Evolutionary conservation across 2,329 filamentous ascomycete species (phyloP).

Genomic region (Cadophora luteo-olivacea): DNA sequence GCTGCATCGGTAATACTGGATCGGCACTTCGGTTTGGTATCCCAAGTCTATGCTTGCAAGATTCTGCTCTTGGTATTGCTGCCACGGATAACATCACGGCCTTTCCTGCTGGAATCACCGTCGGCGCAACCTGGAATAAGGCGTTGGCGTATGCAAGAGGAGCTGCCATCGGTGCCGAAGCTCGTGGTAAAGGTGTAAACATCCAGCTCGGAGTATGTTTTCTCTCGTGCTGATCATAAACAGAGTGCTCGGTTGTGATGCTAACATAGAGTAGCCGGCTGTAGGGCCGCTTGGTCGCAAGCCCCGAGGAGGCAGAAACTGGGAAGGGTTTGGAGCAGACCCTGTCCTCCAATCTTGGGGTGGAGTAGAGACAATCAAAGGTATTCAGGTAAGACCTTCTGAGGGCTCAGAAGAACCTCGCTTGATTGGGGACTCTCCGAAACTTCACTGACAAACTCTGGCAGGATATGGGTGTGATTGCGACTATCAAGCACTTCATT

Average conservation of each 20-base stretch:
- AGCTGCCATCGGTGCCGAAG: constrained; percentile 73
- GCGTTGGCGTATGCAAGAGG: constrained; percentile 71
- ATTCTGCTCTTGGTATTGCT: constrained; percentile 74
- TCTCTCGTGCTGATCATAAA: background rate
- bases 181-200: constrained; percentile 75
- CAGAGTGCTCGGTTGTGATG: background rate
- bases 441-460: background rate
- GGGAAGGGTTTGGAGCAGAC: constrained; percentile 77
- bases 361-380: constrained; percentile 58
- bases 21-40: constrained; percentile 74
- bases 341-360: constrained; percentile 66
- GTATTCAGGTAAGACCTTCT: constrained; percentile 51
- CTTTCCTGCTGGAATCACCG: constrained; percentile 81
- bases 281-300: constrained; percentile 77
- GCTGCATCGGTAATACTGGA: constrained; percentile 79
- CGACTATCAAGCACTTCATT: constrained; percentile 63
- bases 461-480: constrained; percentile 46
- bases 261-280: constrained; percentile 39
- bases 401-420: no score
- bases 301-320: constrained; percentile 74
- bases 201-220: constrained; percentile 62
- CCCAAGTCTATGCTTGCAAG: constrained; percentile 74
- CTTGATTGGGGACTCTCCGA: no score
- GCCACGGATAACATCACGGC: constrained; percentile 77
- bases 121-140: constrained; percentile 78